phyloP scores from a whole-genome alignment of 2,329 filamentous ascomycete genomes.

The Trichoderma sp. region DNA sequence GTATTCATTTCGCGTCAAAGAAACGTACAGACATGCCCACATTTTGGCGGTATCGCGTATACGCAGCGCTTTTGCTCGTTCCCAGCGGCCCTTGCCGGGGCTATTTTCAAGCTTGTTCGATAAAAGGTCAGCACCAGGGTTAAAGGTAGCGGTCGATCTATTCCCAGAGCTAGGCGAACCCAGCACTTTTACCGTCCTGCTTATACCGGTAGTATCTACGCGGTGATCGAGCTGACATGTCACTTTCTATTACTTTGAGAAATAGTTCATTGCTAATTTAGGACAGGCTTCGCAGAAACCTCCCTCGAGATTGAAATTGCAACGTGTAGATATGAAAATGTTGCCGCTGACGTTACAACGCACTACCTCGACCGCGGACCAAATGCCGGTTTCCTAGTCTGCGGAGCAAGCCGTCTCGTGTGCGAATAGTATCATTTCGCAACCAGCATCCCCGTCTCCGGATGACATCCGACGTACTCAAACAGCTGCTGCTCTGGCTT shows the following conservation, averaged over 20 bases:
- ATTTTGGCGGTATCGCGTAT: not conserved
- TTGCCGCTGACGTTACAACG: not conserved
- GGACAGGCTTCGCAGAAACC: not conserved
- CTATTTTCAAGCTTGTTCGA: not conserved
- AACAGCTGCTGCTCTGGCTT: conserved; percentile 42
- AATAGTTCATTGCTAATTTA: not conserved
- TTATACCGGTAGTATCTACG: not conserved
- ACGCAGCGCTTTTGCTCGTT: not conserved
- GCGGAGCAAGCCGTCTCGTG: not conserved
- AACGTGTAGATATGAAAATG: not conserved
- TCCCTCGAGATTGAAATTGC: not conserved
- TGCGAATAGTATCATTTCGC: not conserved
- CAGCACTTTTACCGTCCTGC: not conserved
- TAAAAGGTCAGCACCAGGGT: not conserved
- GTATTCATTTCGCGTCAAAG: not conserved
- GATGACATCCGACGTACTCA: conserved; percentile 45
- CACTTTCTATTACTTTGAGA: not conserved
- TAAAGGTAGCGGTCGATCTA: not conserved
- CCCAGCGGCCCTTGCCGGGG: not conserved
- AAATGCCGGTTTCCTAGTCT: not conserved
- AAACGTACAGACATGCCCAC: not conserved
- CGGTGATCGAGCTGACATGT: not conserved
- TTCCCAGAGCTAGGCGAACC: not conserved
- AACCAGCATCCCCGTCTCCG: conserved; percentile 36
- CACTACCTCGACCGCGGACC: not conserved